These are phyloP conservation scores for Urostyla sp. DNA, from an alignment of 73 alveolate species.

Conservation along the genomic window DNA sequence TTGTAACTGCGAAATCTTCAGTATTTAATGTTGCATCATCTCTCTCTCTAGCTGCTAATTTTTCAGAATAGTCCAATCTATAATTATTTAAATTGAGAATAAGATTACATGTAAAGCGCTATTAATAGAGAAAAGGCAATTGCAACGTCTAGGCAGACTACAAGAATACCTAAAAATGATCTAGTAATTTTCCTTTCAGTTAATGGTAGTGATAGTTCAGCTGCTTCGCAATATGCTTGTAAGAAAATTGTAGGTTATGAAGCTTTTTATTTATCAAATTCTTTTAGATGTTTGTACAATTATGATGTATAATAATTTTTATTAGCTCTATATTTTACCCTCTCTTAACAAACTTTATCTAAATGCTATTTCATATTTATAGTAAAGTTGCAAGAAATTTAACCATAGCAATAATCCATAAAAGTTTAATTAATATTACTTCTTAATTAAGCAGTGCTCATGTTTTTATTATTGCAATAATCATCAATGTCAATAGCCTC, in stretches of 20 bases:
- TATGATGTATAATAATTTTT: not conserved
- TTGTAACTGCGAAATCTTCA: conserved; percentile 51
- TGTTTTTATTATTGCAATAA: not conserved
- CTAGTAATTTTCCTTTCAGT: not conserved
- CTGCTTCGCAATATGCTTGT: not conserved
- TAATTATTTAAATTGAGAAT: not conserved
- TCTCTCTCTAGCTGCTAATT: conserved; percentile 23
- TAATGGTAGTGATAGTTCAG: conserved; percentile 7
- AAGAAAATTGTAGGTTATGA: not conserved
- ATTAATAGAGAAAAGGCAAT: conserved; percentile 11
- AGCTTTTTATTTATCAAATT: not conserved
- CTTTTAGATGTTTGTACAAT: not conserved
- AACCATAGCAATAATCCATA: not conserved
- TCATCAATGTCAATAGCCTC: not conserved
- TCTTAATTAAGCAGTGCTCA: not conserved
- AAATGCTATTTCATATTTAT: not conserved
- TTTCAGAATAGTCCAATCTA: conserved; percentile 41
- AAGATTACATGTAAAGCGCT: conserved; percentile 1
- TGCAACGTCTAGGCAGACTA: conserved; percentile 40
- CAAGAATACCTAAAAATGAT: conserved; percentile 14
- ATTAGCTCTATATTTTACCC: not conserved
- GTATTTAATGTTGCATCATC: conserved; percentile 27
- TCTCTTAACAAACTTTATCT: not conserved
- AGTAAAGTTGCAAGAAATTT: conserved; percentile 12
- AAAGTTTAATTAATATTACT: not conserved